A percentile compares a stretch with the other conserved stretches of the same genome.
Evolutionary conservation across 768 basidiomycete species (phyloP).

Genomic region (Lactarius psammicola): DNA sequence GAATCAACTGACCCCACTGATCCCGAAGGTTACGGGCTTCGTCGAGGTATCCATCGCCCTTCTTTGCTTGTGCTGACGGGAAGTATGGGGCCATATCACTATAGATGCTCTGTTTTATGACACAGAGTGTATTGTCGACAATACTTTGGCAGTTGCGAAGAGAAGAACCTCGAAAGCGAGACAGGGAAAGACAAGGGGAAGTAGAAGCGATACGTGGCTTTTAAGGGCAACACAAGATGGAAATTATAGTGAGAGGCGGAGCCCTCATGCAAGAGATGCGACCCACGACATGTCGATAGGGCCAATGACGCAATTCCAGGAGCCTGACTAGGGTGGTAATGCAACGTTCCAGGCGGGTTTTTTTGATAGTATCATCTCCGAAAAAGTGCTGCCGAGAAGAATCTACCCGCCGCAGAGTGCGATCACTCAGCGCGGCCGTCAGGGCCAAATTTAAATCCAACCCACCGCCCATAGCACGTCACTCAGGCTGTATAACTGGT

Average conservation of each 20-base stretch:
- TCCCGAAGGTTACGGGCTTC: slow-evolving; percentile 20
- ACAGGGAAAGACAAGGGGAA: background rate
- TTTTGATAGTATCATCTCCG: background rate
- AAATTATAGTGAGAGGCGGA: background rate
- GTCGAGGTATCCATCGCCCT: slow-evolving; percentile 19
- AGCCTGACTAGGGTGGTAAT: background rate
- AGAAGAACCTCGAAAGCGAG: background rate
- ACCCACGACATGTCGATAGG: background rate
- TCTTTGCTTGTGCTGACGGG: slow-evolving; percentile 12
- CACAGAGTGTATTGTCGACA: background rate
- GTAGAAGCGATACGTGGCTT: background rate
- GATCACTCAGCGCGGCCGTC: background rate
- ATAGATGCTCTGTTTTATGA: background rate
- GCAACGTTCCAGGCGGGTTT: background rate
- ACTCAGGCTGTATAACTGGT: background rate
- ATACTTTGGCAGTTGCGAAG: background rate
- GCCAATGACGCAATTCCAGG: background rate
- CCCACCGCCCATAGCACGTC: background rate
- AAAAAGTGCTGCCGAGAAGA: background rate
- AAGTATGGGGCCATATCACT: slow-evolving; percentile 8
- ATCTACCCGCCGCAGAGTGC: background rate
- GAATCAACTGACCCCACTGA: slow-evolving; percentile 13
- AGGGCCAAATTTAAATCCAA: background rate
- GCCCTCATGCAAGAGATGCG: background rate
- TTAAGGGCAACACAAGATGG: background rate